Conservation (phyloP, 495 filamentous ascomycete genomes). For the Podospora fimiseda region DNA sequence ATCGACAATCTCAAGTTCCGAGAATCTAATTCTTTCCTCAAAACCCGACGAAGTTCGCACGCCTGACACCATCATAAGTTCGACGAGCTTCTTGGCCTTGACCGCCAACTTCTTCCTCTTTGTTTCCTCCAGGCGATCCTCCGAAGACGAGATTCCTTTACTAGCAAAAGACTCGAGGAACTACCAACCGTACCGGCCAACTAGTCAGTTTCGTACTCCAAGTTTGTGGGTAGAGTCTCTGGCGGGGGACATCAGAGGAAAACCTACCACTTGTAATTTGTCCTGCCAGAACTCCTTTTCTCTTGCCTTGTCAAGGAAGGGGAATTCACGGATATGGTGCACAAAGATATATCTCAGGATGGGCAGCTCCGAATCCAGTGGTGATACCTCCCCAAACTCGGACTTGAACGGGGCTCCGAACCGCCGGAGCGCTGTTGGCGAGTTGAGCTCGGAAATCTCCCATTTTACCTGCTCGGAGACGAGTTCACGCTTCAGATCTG, state of each 20-base stretch:
- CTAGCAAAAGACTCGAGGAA: conserved; percentile 97
- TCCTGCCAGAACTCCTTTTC: conserved; percentile 99
- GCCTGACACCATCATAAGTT: conserved; percentile 98
- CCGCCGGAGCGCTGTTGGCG: conserved; percentile 85
- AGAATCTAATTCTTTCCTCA: conserved; percentile 91
- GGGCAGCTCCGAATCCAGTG: conserved; percentile 89
- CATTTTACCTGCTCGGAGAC: conserved; percentile 79
- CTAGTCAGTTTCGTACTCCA: no score
- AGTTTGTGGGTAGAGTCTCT: no score
- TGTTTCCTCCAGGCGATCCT: conserved; percentile 91
- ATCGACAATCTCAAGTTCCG: conserved; percentile 94
- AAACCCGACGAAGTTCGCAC: conserved; percentile 94
- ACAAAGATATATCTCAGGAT: conserved; percentile 96
- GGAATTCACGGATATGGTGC: conserved; percentile 94
- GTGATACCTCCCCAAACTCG: conserved; percentile 84
- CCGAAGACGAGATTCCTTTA: conserved; percentile 93
- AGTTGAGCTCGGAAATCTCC: conserved; percentile 88
- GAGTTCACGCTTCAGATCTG: conserved; percentile 94
- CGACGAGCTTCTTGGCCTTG: conserved; percentile 91
- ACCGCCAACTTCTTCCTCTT: conserved; percentile 86
- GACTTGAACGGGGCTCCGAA: conserved; percentile 95
- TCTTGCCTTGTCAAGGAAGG: conserved; percentile 87
- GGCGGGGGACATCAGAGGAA: no score
- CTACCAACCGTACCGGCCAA: no score
- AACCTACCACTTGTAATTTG: conserved; percentile 84